Evolutionary conservation across 179 eudicot genomes (phyloP), one percentile per base, ranked within the genome.

Genomic region (Beta lomatogona): DNA sequence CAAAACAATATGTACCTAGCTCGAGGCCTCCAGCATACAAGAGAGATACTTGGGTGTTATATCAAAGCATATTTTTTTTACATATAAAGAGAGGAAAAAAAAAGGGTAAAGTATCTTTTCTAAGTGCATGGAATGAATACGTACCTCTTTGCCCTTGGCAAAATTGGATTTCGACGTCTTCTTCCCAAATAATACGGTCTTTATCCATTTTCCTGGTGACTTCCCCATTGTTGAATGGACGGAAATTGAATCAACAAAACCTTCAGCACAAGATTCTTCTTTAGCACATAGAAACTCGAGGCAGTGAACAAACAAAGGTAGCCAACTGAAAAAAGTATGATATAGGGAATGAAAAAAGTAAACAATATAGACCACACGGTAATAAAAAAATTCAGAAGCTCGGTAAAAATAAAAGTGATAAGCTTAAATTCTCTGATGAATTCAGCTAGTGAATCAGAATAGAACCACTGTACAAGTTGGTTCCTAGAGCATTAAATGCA

Each of bases 141-240:
- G 41, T 85, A 88, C 89, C 86, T 84, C 87, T 91, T 91, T 90
- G 83, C 96, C 87, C 87, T 89, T 75, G 87, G 65, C 69, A 82
- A 69, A 44, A 71, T 81, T 88, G 84, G 98, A 91, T 77, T 90
- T 96, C 44, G 98, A 83, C 3, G 92, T 61, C 86, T 96, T 96
- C 89, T 95, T 95, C 85, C 98, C 95, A 48, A 95, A 92, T 75
- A 95, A 85, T 41, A 90, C 92, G 50, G 90, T 88, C 88, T 95
- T 95, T 87, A 95, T 93, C 98, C 98, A 95, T 82, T 91, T 95
- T 77, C 88, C 99, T 3, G 99, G 97, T 75, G 98, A 94, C 83
- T 95, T 95, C 73, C 98, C 98, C 99, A 95, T 95, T 18, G 86
- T 67, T 61, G 46, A 83, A 75, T 77, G 67, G 77, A 48, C 78